These are phyloP conservation scores for Panaeolus cyanescens DNA, from an alignment of 768 basidiomycete species.

Conservation along the genomic window DNA sequence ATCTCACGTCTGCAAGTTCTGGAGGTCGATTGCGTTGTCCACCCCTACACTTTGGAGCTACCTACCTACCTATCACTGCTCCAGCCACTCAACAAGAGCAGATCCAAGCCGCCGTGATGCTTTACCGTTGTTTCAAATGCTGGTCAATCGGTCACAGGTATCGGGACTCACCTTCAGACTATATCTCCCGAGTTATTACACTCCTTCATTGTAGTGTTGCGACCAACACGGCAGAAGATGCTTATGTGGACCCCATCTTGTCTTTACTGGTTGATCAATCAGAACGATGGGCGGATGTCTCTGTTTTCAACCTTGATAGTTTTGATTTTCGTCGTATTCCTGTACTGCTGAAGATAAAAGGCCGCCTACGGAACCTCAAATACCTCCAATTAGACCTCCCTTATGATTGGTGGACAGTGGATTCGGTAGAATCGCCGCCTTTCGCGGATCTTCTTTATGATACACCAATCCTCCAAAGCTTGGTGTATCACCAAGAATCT, in stretches of 20 bases:
- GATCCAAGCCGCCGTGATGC: neutral
- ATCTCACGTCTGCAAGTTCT: neutral
- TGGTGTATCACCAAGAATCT: neutral
- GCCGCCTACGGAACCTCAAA: neutral
- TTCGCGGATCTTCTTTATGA: neutral
- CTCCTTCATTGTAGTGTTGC: neutral
- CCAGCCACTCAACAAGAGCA: neutral
- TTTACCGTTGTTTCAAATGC: neutral
- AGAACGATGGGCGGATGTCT: neutral
- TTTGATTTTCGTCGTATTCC: neutral
- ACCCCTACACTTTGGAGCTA: neutral
- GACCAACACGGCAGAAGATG: neutral
- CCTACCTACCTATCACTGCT: neutral
- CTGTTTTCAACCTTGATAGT: neutral
- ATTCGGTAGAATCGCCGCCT: neutral
- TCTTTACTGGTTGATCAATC: neutral
- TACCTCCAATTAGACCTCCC: neutral
- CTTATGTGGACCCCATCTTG: neutral
- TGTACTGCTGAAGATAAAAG: neutral
- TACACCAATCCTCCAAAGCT: neutral
- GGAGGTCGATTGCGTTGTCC: neutral
- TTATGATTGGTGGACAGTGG: neutral
- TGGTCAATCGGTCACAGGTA: neutral
- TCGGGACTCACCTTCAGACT: neutral
- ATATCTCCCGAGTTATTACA: neutral